These are phyloP conservation scores for Solanum pimpinellifolium DNA, from an alignment of 257 asterid species.

Conservation along the genomic window DNA sequence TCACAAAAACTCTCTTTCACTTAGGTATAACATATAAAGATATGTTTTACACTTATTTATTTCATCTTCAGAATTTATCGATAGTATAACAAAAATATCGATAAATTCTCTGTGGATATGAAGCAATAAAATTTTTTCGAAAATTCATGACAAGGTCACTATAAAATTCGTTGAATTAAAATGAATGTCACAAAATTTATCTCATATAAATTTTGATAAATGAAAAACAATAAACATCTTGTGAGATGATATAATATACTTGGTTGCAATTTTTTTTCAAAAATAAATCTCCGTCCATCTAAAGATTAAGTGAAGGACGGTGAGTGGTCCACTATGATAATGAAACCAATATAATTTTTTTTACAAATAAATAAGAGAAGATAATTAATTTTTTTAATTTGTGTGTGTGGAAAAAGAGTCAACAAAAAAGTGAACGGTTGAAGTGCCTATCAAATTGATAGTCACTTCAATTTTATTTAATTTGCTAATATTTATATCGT, in stretches of 20 bases:
- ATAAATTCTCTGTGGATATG: too few relatives aligned
- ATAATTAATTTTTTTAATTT: neutral
- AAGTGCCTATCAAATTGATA: neutral
- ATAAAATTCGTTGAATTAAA: neutral
- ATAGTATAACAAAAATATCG: too few relatives aligned
- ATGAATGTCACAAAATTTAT: neutral
- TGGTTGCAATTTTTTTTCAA: neutral
- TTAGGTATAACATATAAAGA: too few relatives aligned
- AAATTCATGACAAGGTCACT: too few relatives aligned
- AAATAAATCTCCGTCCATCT: neutral
- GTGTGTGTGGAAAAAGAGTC: neutral
- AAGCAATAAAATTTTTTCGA: too few relatives aligned
- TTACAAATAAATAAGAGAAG: neutral
- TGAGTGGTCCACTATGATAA: neutral
- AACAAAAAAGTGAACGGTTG: neutral
- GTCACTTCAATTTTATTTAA: neutral
- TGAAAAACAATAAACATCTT: neutral
- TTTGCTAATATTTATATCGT: neutral
- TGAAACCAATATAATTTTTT: neutral
- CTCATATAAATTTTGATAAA: neutral
- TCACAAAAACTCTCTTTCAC: too few relatives aligned
- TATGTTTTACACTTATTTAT: too few relatives aligned
- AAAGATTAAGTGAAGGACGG: neutral
- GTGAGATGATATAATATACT: neutral
- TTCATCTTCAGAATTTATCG: too few relatives aligned